Percentiles rank a stretch among this genome's conserved stretches.
Evolutionary conservation across 495 filamentous ascomycete genomes (phyloP).

Genomic region (Mycothermus thermophilus): DNA sequence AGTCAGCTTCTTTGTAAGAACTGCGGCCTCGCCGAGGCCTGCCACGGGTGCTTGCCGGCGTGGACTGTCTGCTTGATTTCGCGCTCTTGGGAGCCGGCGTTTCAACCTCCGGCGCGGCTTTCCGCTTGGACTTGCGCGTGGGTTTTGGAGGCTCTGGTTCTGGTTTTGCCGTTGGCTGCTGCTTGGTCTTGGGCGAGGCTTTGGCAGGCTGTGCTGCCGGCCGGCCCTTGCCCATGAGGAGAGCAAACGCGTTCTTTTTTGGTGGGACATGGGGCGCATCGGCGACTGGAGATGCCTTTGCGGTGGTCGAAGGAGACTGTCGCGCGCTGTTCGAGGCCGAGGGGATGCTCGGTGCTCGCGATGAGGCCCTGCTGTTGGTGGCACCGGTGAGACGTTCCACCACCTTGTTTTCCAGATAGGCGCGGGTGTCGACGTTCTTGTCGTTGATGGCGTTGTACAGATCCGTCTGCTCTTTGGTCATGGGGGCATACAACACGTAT

Average conservation of each 20-base stretch:
- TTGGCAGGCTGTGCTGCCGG: conserved; percentile 11
- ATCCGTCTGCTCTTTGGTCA: conserved; percentile 78
- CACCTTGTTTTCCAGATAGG: conserved; percentile 74
- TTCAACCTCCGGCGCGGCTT: conserved; percentile 20
- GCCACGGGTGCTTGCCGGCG: conserved; percentile 43
- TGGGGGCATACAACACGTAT: conserved; percentile 83
- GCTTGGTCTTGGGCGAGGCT: too few relatives aligned
- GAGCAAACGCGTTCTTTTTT: conserved; percentile 33
- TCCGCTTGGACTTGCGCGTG: too few relatives aligned
- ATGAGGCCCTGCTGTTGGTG: conserved; percentile 22
- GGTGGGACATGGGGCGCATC: too few relatives aligned
- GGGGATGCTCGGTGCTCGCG: conserved; percentile 21
- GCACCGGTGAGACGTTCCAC: conserved; percentile 48
- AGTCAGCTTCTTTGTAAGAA: conserved; percentile 37
- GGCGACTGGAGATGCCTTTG: conserved; percentile 3
- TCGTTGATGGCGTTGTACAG: conserved; percentile 76
- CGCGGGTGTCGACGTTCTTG: conserved; percentile 53
- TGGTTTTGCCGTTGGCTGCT: too few relatives aligned
- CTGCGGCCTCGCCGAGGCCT: conserved; percentile 24
- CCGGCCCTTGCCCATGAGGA: conserved; percentile 35
- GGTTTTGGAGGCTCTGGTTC: too few relatives aligned
- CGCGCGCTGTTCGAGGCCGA: conserved; percentile 14
- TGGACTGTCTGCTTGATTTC: conserved; percentile 57
- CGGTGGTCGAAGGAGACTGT: conserved; percentile 3
- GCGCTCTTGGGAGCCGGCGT: conserved; percentile 44